Conservation (phyloP, 2,329 filamentous ascomycete species). For the Huntiella savannae region DNA sequence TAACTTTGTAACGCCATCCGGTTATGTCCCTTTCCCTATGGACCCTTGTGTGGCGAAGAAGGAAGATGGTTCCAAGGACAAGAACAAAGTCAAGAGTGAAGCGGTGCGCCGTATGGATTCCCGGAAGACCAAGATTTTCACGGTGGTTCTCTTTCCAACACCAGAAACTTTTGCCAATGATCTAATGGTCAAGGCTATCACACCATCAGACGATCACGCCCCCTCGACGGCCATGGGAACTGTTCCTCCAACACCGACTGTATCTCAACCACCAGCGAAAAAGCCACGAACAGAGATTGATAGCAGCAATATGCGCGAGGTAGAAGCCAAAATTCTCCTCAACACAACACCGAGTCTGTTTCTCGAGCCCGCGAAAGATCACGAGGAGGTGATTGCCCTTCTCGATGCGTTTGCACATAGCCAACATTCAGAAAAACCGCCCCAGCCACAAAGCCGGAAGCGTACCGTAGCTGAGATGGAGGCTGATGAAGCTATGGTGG, state of each 20-base stretch:
- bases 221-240: conserved; percentile 28
- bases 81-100: conserved; percentile 20
- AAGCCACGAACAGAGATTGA: conserved; percentile 58
- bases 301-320: conserved; percentile 48
- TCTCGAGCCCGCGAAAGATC: conserved; percentile 53
- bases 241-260: conserved; percentile 42
- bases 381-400: conserved; percentile 50
- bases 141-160: conserved; percentile 72
- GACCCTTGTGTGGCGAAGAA: conserved; percentile 23
- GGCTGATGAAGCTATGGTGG: conserved; percentile 80
- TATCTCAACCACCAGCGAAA: conserved; percentile 40
- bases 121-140: conserved; percentile 40
- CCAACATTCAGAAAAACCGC: conserved; percentile 55
- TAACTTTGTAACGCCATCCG: conserved; percentile 73
- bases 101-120: conserved; percentile 38
- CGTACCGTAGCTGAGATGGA: conserved; percentile 87
- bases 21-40: conserved; percentile 58
- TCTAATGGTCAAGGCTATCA: conserved; percentile 55
- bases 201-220: conserved; percentile 30
- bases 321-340: conserved; percentile 58
- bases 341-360: conserved; percentile 57
- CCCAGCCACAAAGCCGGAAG: conserved; percentile 76
- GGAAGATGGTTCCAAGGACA: conserved; percentile 16
- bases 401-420: conserved; percentile 57
- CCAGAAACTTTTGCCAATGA: conserved; percentile 56